phyloP scores from a whole-genome alignment of 73 alveolate genomes.

The Effrenium voratum region DNA sequence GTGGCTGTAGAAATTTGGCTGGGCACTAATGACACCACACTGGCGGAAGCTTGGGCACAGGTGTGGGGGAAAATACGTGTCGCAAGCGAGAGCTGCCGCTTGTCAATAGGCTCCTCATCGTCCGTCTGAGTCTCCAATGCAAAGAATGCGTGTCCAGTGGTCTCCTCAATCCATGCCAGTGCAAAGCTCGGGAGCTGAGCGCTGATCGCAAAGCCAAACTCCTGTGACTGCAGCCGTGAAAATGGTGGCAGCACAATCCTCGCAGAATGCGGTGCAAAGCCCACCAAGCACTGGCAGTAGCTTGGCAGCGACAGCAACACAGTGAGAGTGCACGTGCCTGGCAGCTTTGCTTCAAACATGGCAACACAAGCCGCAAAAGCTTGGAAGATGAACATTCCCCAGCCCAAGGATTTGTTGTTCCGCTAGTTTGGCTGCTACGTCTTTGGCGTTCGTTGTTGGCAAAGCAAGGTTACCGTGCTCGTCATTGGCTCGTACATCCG shows the following conservation, averaged over 20 bases:
- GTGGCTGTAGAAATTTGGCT: background rate
- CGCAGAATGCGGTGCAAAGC: background rate
- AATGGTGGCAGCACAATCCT: slow-evolving; percentile 38
- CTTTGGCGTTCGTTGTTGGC: too few relatives aligned
- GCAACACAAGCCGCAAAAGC: too few relatives aligned
- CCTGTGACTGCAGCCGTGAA: background rate
- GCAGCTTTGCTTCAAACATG: too few relatives aligned
- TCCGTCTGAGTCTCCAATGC: slow-evolving; percentile 47
- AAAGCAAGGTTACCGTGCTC: too few relatives aligned
- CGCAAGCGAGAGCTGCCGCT: background rate
- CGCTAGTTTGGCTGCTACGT: too few relatives aligned
- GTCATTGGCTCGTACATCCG: too few relatives aligned
- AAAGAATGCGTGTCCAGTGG: background rate
- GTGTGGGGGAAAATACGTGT: background rate
- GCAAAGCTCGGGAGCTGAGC: slow-evolving; percentile 20
- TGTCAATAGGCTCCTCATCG: slow-evolving; percentile 1
- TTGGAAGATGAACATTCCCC: too few relatives aligned
- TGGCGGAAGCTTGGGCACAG: background rate
- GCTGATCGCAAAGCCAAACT: slow-evolving; percentile 27
- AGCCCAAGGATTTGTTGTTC: too few relatives aligned
- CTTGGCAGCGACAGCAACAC: slow-evolving; percentile 18
- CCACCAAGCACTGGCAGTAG: slow-evolving; percentile 22
- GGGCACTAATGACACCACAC: background rate
- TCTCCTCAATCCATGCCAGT: slow-evolving; percentile 34
- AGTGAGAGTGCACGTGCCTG: background rate